Evolutionary conservation across 73 alveolate species (phyloP).

Genomic region (Durusdinium trenchii): DNA sequence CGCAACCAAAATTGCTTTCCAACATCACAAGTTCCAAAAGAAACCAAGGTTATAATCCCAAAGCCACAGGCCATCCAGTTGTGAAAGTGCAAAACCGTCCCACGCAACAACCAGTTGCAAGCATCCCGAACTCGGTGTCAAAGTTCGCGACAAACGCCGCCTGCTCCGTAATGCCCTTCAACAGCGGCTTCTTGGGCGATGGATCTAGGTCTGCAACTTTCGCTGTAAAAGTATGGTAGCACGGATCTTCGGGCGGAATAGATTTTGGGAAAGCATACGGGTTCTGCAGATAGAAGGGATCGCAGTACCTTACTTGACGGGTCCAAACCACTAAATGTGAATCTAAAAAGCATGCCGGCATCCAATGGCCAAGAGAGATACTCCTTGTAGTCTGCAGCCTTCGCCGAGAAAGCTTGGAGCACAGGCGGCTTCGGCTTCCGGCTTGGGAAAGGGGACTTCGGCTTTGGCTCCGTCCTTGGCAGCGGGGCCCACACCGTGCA

Average conservation of each 20-base stretch:
- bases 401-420: not conserved
- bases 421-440: conserved; percentile 17
- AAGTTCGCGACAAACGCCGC: not conserved
- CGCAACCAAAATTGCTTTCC: too few relatives aligned
- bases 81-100: too few relatives aligned
- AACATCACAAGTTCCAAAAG: too few relatives aligned
- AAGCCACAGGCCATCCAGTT: too few relatives aligned
- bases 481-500: too few relatives aligned
- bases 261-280: conserved; percentile 4
- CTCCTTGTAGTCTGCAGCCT: conserved; percentile 44
- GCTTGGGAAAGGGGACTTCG: conserved; percentile 52
- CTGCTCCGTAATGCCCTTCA: conserved; percentile 23
- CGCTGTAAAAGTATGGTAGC: conserved; percentile 54
- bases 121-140: not conserved
- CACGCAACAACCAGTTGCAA: too few relatives aligned
- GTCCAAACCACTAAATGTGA: too few relatives aligned
- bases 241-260: conserved; percentile 1
- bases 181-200: not conserved
- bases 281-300: conserved; percentile 1
- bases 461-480: too few relatives aligned
- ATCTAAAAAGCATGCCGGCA: too few relatives aligned
- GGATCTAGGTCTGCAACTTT: not conserved
- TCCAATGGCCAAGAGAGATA: too few relatives aligned
- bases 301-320: too few relatives aligned
- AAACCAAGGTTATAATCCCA: too few relatives aligned